Base-by-base conservation (phyloP, 2,329 filamentous ascomycete genomes). In the Monilinia aucupariae region DNA sequence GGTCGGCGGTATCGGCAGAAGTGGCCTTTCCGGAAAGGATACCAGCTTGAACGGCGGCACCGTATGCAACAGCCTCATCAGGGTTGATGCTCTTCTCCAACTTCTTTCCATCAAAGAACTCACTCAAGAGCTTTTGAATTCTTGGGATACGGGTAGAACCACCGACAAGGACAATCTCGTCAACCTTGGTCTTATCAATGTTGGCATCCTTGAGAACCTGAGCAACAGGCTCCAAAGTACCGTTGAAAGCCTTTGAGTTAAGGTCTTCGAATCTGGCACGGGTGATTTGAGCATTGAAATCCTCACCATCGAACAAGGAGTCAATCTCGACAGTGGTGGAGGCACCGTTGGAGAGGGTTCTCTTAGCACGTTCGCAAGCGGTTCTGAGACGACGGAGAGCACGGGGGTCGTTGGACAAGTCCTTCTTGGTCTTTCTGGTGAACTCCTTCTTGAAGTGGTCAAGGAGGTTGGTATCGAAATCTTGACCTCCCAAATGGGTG, bases 81-180 rank as follows among this genome's bases (percentile, higher is more conserved):
- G 94, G 94, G 87, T 99, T 99, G 84, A 97, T 97, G 84, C 90
- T 94, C 85, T 97, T 97, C 87, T 97, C 93, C 71, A 97, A 91
- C 89, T 99, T 97, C 91, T 99, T 99, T 81, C 92, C 92, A 78
- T 96, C 90, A 83, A 99, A 99, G 86, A 92, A 97, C 81, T 99
- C 94, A 82, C 88, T 92, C 71, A 99, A 88, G 71, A 99, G 89
- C 87, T 97, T 97, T 88, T 99, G 94, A 79, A 99, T 96, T 78
- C 88, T 87, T 76, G 94, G 94, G 73, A 99, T 99, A 91, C 94
- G 94, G 75, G 94, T 99, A 68, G 92, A 97, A 73, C 94, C 94
- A 87, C 94, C 94, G 75, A 99, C 94, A 75, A 99, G 90, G 74
- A 99, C 94, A 71, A 99, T 96, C 85, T 99, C 94, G 77, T 97